Evolutionary conservation across 1,284 basidiomycete species (phyloP).

Genomic region (Chiua sp.): DNA sequence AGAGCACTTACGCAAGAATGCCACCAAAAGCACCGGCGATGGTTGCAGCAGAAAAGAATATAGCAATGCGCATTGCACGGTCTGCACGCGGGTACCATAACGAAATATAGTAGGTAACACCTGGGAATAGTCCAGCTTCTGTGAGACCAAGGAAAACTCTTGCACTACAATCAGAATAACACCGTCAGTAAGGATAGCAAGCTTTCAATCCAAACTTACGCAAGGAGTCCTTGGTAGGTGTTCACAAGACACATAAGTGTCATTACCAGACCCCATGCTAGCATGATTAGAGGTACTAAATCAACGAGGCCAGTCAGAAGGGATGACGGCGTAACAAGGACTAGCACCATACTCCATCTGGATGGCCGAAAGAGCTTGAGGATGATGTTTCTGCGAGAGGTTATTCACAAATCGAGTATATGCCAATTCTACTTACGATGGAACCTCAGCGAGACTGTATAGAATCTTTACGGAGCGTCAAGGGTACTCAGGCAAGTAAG

Average conservation of each 20-base stretch:
- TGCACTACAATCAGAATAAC: conserved; percentile 36
- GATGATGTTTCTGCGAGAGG: conserved; percentile 44
- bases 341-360: conserved; percentile 46
- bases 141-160: conserved; percentile 58
- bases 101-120: conserved; percentile 59
- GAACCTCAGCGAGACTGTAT: conserved; percentile 52
- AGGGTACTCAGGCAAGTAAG: neutral
- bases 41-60: conserved; percentile 65
- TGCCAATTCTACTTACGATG: conserved; percentile 44
- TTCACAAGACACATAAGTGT: conserved; percentile 45
- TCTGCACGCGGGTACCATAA: conserved; percentile 59
- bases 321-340: neutral
- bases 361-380: conserved; percentile 53
- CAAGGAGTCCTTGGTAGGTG: conserved; percentile 37
- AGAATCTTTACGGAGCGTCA: conserved; percentile 38
- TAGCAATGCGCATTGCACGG: conserved; percentile 55
- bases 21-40: conserved; percentile 54
- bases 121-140: conserved; percentile 60
- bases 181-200: conserved; percentile 4
- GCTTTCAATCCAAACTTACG: conserved; percentile 11
- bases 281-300: conserved; percentile 53
- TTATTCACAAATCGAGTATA: conserved; percentile 7
- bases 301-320: conserved; percentile 4
- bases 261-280: conserved; percentile 54
- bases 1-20: conserved; percentile 36